Evolutionary conservation across 1,139 yeast genomes (phyloP).

Genomic region (Suhomyces yuchorum): DNA sequence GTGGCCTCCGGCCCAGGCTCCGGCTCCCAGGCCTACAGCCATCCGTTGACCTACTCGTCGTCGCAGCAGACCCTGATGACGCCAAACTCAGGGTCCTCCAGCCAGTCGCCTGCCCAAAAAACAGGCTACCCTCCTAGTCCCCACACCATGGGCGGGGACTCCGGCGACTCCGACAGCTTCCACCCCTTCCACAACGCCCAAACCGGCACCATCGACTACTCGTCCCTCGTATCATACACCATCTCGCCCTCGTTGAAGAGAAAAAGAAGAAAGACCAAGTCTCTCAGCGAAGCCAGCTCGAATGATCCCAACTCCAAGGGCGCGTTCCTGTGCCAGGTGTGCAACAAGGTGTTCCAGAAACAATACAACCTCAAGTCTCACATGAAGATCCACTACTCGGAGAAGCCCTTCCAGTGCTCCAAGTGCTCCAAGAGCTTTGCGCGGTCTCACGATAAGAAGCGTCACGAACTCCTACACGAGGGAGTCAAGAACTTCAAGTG

Average conservation of each 20-base stretch:
- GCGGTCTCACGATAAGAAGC: constrained; percentile 56
- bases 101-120: constrained; percentile 11
- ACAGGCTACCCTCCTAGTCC: constrained; percentile 10
- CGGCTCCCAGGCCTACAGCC: constrained; percentile 1
- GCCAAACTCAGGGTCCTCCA: constrained; percentile 5
- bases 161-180: constrained; percentile 1
- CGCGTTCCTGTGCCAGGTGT: constrained; percentile 46
- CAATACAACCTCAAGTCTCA: constrained; percentile 60
- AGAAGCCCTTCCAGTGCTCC: constrained; percentile 54
- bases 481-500: constrained; percentile 59
- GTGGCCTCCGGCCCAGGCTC: constrained; percentile 6
- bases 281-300: constrained; percentile 8
- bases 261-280: constrained; percentile 27
- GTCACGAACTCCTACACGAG: constrained; percentile 57
- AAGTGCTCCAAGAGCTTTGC: constrained; percentile 55
- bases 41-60: constrained; percentile 1
- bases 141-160: not conserved
- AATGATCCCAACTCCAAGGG: constrained; percentile 4
- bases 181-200: constrained; percentile 10
- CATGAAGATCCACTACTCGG: constrained; percentile 58
- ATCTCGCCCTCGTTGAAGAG: constrained; percentile 40
- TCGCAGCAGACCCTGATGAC: constrained; percentile 3
- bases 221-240: constrained; percentile 41
- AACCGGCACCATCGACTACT: constrained; percentile 32
- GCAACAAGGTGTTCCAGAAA: constrained; percentile 54